Evolutionary conservation across 495 filamentous ascomycete species (phyloP), one percentile per base, ranked within the genome.

Genomic region (Alectoria sarmentosa): DNA sequence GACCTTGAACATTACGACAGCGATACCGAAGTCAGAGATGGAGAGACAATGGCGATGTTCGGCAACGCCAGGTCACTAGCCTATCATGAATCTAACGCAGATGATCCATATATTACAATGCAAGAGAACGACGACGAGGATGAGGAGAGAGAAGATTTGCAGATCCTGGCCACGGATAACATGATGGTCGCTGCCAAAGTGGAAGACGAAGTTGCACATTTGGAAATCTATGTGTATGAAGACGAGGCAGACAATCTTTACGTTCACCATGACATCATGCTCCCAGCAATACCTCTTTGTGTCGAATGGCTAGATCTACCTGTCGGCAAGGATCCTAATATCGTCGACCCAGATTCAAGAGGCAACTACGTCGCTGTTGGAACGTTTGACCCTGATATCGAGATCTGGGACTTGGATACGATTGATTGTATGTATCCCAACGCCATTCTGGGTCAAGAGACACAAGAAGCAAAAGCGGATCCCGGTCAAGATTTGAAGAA

Each of bases 201-300:
- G 26, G 94, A 99, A 75, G 94, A 99, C 68, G 94, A 98, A 69
- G 88, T 99, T 34, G 91, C 94, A 34, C 92, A 97, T 76, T 82
- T 99, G 26, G 95, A 98, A 73, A 86, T 97, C 54, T 98, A 98
- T 73, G 91, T 98, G 37, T 98, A 98, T 75, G 95, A 98, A 76
- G 95, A 98, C 71, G 76, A 76, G 44, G 91, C 86, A 14, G 94
- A 96, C 72, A 98, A 99, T 75, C 86, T 99, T 44, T 99, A 98
- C 74, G 92, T 98, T 14, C 94, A 99, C 78, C 95, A 99, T 79
- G 94, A 99, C 72, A 96, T 99, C 69, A 97, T 99, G 94, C 85
- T 99, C 48, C 94, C 94, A 23, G 92, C 92, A 38, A 96, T 98
- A 75, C 94, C 94, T 3, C 84, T 99, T 19, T 93, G 90, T 72